These are phyloP conservation scores for Solanum sparsipilum DNA, from an alignment of 257 asterid species.

Conservation along the genomic window DNA sequence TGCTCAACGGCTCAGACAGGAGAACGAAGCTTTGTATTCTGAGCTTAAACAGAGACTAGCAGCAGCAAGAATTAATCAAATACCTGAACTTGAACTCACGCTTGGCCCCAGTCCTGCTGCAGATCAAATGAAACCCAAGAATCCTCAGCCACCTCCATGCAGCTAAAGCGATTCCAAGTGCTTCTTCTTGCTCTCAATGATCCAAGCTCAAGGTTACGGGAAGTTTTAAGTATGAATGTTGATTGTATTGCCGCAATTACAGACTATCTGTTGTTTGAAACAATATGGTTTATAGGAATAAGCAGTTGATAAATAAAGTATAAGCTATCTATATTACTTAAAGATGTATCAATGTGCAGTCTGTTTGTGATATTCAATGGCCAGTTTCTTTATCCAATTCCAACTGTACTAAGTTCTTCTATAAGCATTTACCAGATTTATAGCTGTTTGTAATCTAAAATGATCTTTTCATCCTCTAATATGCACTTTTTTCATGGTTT, in stretches of 20 bases:
- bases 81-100: background rate
- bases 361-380: background rate
- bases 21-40: constrained; percentile 12
- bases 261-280: background rate
- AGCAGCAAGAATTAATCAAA: background rate
- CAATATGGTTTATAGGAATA: background rate
- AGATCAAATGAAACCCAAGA: background rate
- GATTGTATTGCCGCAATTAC: background rate
- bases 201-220: background rate
- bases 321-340: background rate
- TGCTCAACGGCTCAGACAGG: constrained; percentile 16
- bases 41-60: constrained; percentile 9
- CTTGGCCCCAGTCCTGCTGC: background rate
- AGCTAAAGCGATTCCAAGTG: background rate
- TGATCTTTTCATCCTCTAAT: background rate
- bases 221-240: background rate
- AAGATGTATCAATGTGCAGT: background rate
- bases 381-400: background rate
- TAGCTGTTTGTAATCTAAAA: background rate
- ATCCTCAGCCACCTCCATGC: constrained; percentile 1
- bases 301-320: background rate
- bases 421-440: background rate
- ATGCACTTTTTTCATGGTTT: background rate
- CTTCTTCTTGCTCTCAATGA: background rate
- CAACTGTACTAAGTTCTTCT: background rate